phyloP scores from a whole-genome alignment of 1,139 yeast genomes.

The Arxiozyma telluris region DNA sequence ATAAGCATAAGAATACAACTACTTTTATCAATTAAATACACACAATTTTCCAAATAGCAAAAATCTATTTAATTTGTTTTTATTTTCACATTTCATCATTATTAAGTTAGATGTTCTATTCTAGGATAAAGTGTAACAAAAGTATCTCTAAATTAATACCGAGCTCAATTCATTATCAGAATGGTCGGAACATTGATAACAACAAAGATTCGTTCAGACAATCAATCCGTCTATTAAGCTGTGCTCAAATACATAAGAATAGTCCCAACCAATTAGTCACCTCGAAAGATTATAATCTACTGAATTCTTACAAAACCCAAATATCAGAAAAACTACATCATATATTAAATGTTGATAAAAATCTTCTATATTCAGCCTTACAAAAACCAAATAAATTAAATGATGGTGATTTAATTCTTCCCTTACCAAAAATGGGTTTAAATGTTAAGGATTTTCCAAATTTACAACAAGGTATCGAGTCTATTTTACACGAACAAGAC shows the following conservation, averaged over 20 bases:
- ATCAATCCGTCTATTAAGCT: background rate
- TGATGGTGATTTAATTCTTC: slow-evolving; percentile 86
- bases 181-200: no score
- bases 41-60: no score
- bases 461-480: slow-evolving; percentile 52
- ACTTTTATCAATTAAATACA: no score
- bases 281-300: background rate
- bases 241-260: background rate
- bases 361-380: slow-evolving; percentile 68
- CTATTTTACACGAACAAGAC: slow-evolving; percentile 37
- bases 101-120: background rate
- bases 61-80: no score
- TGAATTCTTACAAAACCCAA: background rate
- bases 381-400: slow-evolving; percentile 81
- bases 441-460: background rate
- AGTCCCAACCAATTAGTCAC: background rate
- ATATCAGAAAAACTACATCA: slow-evolving; percentile 42
- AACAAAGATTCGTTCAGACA: background rate
- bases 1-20: no score
- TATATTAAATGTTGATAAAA: slow-evolving; percentile 60
- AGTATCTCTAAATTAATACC: background rate
- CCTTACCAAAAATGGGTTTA: slow-evolving; percentile 76
- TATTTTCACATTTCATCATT: no score
- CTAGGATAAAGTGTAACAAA: background rate
- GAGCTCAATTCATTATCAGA: background rate